Evolutionary conservation across 441 rosid genomes (phyloP), one percentile per base, ranked within the genome.

Genomic region (Euphorbia celastroides): DNA sequence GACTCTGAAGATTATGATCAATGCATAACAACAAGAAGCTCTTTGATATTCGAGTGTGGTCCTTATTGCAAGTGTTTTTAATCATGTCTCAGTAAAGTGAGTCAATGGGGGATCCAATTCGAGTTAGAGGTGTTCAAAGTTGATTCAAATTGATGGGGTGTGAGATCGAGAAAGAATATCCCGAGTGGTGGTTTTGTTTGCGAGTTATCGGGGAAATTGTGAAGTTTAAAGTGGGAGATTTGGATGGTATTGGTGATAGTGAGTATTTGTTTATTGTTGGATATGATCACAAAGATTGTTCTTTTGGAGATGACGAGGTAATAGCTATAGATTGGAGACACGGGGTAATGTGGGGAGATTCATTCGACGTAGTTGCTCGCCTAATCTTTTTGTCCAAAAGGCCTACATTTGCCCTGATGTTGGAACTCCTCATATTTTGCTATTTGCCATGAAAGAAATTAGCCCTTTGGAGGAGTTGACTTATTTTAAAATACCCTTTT

Each of bases 351-450:
- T 89, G 0, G 97, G 90, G 54, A 84, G 95, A 70, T 87, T 93
- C 57, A 82, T 93, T 61, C 85, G 87, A 74, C 96, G 87, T 64
- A 84, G 96, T 67, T 86, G 91, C 71, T 87, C 93, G 2, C 96
- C 97, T 4, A 93, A 90, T 72, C 79, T 90, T 28, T 82, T 76
- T 44, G 94, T 93, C 4, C 91, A 86, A 57, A 78, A 81, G 31
- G 94, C 88, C 19, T 76, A 87, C 57, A 86, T 78, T 65, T 97
- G 85, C 64, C 82, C 83, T 5, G 85, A 82, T 66, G 62, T 55
- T 69, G 83, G 81, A 57, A 76, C 83, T 30, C 94, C 88, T 55
- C 95, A 84, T 52, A 78, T 88, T 64, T 87, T 93, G 96, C 76
- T 90, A 65, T 85, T 88, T 66, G 90, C 97, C 1, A 67, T 70